These are phyloP conservation scores for Fusarium drepaniforme DNA, from an alignment of 2,329 filamentous ascomycete species.

Conservation along the genomic window DNA sequence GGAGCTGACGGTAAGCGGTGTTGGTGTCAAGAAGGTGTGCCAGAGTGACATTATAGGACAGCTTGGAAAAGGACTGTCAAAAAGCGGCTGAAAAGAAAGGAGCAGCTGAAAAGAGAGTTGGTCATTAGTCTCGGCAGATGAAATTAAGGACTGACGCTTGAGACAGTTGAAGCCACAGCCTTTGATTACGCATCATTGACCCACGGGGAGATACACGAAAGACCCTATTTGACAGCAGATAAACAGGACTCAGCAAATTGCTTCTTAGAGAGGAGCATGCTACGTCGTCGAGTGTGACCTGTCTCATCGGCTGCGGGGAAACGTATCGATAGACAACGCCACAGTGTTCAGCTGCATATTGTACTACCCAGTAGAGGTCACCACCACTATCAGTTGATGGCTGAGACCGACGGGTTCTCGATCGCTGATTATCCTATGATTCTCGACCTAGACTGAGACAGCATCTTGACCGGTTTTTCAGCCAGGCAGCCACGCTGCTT, in stretches of 20 bases:
- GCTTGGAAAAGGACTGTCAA: not conserved
- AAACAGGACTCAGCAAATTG: not conserved
- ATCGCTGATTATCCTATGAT: not conserved
- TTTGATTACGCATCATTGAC: not conserved
- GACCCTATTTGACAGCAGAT: not conserved
- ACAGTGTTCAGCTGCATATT: not conserved
- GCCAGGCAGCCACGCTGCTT: not conserved
- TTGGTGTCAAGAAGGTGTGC: not conserved
- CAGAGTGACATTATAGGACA: not conserved
- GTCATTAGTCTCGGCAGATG: not conserved
- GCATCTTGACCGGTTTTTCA: not conserved
- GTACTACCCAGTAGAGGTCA: not conserved
- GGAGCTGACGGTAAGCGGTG: not conserved
- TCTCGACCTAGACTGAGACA: not conserved
- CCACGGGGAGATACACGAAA: not conserved
- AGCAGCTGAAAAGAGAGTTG: not conserved
- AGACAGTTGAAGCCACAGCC: not conserved
- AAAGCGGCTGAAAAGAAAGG: not conserved
- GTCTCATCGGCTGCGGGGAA: not conserved
- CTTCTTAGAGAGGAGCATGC: not conserved
- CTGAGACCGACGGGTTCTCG: not conserved
- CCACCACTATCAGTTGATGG: not conserved
- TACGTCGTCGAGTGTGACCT: not conserved
- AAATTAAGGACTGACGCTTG: not conserved
- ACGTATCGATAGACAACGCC: not conserved